Percentiles rank a stretch among this genome's conserved stretches.
These are phyloP conservation scores for Pseudophaeomoniella oleicola DNA, from an alignment of 2,329 filamentous ascomycete genomes.

Conservation along the genomic window DNA sequence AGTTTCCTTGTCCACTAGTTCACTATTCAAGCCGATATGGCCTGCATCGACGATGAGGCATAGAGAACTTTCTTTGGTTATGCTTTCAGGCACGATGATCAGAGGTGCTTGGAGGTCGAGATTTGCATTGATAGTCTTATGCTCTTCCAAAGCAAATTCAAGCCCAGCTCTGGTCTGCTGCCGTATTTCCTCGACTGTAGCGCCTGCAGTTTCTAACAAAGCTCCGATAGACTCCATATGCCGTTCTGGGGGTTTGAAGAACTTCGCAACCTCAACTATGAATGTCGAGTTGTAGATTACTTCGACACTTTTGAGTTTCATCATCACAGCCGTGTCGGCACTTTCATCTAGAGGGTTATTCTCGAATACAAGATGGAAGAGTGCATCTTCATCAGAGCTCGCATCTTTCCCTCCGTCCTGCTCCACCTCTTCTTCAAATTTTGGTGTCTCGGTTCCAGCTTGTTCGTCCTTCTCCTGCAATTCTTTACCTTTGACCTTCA, in stretches of 20 bases:
- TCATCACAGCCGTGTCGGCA: constrained; percentile 77
- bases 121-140: constrained; percentile 95
- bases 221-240: constrained; percentile 98
- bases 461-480: constrained; percentile 36
- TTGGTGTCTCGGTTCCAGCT: constrained; percentile 20
- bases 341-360: constrained; percentile 88
- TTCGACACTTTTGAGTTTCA: constrained; percentile 89
- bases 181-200: constrained; percentile 84
- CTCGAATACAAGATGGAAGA: constrained; percentile 88
- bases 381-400: constrained; percentile 49
- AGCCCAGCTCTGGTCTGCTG: constrained; percentile 92
- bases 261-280: constrained; percentile 76
- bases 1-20: constrained; percentile 83
- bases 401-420: constrained; percentile 22
- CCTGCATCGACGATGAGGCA: constrained; percentile 93
- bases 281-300: constrained; percentile 96
- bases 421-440: constrained; percentile 22
- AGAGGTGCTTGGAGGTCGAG: constrained; percentile 89
- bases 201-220: constrained; percentile 86
- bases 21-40: constrained; percentile 86
- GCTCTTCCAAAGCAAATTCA: constrained; percentile 91
- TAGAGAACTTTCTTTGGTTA: constrained; percentile 63
- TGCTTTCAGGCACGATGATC: constrained; percentile 90
- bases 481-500: constrained; percentile 81
- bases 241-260: constrained; percentile 89